Evolutionary conservation across 169 alveolate species (phyloP).

Genomic region (Eimeria acervulina): DNA sequence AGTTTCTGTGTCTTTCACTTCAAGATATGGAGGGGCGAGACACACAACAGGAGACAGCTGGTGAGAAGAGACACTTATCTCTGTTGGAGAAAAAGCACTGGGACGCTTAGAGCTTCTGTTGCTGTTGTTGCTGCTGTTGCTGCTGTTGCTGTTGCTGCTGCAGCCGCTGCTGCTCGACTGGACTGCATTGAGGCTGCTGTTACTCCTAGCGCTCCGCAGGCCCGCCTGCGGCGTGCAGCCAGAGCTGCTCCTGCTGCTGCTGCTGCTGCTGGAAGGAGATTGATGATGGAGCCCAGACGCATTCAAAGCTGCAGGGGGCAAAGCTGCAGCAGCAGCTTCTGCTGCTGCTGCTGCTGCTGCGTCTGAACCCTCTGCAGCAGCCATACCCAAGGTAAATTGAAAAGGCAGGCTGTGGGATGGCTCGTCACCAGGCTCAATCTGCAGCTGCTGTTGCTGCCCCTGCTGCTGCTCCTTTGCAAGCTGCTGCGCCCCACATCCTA

Average conservation of each 20-base stretch:
- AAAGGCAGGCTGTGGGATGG: neutral
- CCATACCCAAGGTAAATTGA: neutral
- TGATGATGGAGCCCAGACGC: slow-evolving; percentile 9
- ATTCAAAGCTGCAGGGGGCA: neutral
- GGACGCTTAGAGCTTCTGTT: neutral
- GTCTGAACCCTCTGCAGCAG: neutral
- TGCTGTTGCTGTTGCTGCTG: slow-evolving; percentile 51
- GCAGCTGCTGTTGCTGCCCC: neutral
- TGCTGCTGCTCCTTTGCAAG: neutral
- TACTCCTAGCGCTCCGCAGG: neutral
- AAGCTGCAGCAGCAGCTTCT: neutral
- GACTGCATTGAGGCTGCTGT: neutral
- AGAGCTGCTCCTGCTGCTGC: slow-evolving; percentile 40
- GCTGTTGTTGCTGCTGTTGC: slow-evolving; percentile 24
- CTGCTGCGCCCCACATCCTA: neutral
- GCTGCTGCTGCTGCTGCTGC: slow-evolving; percentile 37
- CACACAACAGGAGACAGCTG: slow-evolving; percentile 1
- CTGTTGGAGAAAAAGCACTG: neutral
- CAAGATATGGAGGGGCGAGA: neutral
- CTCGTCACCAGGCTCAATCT: neutral
- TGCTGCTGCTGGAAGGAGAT: neutral
- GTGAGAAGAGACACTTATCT: neutral
- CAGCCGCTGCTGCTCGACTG: neutral
- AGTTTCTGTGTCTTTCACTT: neutral
- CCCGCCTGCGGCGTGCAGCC: neutral